A percentile compares a stretch with the other conserved stretches of the same genome.
Conservation (phyloP, 2,329 filamentous ascomycete genomes). For the Hymenoscyphus fructigenus region DNA sequence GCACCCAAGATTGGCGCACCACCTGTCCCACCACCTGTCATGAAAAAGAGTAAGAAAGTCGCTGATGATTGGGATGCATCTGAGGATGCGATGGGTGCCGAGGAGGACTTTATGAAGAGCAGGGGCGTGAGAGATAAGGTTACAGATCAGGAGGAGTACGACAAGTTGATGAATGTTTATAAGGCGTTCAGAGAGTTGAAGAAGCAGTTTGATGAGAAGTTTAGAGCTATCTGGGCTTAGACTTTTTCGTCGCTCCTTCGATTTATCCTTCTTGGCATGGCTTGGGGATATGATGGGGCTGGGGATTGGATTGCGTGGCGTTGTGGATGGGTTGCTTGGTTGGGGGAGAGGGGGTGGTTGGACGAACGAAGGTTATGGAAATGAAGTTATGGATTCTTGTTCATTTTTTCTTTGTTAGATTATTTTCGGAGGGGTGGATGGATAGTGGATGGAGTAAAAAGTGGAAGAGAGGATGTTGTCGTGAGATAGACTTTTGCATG, state of each 20-base stretch:
- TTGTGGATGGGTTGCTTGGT: too few relatives aligned
- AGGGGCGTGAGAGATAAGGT: constrained; percentile 35
- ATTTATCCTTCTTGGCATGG: background rate
- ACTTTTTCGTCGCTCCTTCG: background rate
- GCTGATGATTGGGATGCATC: constrained; percentile 52
- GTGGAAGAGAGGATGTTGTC: too few relatives aligned
- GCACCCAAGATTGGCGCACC: constrained; percentile 8
- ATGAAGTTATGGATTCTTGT: background rate
- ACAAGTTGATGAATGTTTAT: constrained; percentile 54
- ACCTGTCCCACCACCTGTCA: constrained; percentile 14
- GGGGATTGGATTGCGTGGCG: too few relatives aligned
- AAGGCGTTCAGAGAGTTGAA: constrained; percentile 58
- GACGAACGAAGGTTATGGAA: background rate
- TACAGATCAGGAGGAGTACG: constrained; percentile 41
- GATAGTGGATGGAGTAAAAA: too few relatives aligned
- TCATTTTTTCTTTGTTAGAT: background rate
- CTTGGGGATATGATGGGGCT: background rate
- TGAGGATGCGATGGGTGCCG: constrained; percentile 40
- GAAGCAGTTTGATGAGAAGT: constrained; percentile 63
- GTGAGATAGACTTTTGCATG: too few relatives aligned
- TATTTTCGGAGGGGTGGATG: background rate
- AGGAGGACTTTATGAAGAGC: constrained; percentile 34
- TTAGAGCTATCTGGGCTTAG: constrained; percentile 40
- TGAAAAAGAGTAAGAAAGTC: constrained; percentile 37
- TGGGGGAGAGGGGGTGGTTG: too few relatives aligned